phyloP scores from a whole-genome alignment of 768 basidiomycete genomes.

The Lactifluus pinguis region DNA sequence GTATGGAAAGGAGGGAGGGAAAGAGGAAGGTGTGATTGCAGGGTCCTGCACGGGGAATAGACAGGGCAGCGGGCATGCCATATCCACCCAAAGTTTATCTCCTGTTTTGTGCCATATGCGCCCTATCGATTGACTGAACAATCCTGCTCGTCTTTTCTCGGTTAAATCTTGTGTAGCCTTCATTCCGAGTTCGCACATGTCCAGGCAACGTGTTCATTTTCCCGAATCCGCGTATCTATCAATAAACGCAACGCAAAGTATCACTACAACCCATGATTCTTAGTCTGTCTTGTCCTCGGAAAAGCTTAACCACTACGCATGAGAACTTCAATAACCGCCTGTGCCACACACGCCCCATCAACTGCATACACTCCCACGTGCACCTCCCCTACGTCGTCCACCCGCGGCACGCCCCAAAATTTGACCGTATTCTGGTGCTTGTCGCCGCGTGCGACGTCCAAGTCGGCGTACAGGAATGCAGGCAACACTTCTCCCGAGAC shows the following conservation, averaged over 20 bases:
- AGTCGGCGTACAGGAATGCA: constrained; percentile 17
- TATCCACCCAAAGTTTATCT: background rate
- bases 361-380: constrained; percentile 14
- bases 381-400: constrained; percentile 19
- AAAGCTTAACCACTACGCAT: constrained; percentile 9
- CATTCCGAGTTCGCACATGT: background rate
- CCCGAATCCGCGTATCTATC: background rate
- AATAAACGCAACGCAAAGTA: background rate
- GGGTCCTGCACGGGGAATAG: background rate
- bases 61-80: constrained; percentile 1
- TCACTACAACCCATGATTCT: background rate
- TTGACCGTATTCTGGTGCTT: constrained; percentile 17
- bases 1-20: background rate
- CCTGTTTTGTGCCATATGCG: background rate
- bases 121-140: constrained; percentile 4
- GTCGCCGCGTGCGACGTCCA: constrained; percentile 12
- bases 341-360: constrained; percentile 13
- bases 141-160: background rate
- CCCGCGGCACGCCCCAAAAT: constrained; percentile 19
- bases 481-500: constrained; percentile 14
- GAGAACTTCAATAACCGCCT: constrained; percentile 20
- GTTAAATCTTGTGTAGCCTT: background rate
- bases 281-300: background rate
- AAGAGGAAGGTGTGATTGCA: background rate
- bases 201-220: constrained; percentile 5